These are phyloP conservation scores for Cystobasidiopsis lactophilus DNA, from an alignment of 768 basidiomycete genomes.

Conservation along the genomic window DNA sequence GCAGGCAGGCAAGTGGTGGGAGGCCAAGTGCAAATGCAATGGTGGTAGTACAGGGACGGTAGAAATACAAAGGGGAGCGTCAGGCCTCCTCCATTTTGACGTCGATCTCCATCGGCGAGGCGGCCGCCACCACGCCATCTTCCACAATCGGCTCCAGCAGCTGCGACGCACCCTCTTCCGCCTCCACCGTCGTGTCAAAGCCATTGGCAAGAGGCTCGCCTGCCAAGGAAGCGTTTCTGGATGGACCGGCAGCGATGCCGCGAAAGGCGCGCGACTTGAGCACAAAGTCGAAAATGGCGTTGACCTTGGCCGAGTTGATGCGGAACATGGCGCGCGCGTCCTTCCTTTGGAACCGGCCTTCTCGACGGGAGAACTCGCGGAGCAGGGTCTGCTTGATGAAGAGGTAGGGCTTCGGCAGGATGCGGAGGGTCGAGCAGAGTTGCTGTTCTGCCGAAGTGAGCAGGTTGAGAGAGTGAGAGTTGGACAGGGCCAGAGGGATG, in stretches of 20 bases:
- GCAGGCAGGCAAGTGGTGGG: no score
- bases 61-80: no score
- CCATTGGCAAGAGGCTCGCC: not conserved
- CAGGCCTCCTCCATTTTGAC: no score
- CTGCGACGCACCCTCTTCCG: not conserved
- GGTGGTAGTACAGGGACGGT: no score
- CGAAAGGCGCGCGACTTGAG: no score
- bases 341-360: slow-evolving; percentile 52
- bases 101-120: no score
- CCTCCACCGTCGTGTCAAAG: not conserved
- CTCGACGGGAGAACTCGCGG: slow-evolving; percentile 71
- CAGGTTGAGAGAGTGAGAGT: slow-evolving; percentile 69
- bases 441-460: slow-evolving; percentile 69
- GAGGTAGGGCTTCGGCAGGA: slow-evolving; percentile 85
- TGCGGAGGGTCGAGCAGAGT: slow-evolving; percentile 69
- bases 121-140: no score
- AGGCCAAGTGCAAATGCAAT: no score
- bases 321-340: not conserved
- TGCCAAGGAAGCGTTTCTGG: not conserved
- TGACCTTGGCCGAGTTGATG: not conserved
- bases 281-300: not conserved
- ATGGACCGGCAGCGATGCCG: not conserved
- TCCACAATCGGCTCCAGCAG: no score
- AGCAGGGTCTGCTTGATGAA: slow-evolving; percentile 87
- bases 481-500: slow-evolving; percentile 57